These are phyloP conservation scores for Talaromyces ruber DNA, from an alignment of 495 filamentous ascomycete species.

Conservation along the genomic window DNA sequence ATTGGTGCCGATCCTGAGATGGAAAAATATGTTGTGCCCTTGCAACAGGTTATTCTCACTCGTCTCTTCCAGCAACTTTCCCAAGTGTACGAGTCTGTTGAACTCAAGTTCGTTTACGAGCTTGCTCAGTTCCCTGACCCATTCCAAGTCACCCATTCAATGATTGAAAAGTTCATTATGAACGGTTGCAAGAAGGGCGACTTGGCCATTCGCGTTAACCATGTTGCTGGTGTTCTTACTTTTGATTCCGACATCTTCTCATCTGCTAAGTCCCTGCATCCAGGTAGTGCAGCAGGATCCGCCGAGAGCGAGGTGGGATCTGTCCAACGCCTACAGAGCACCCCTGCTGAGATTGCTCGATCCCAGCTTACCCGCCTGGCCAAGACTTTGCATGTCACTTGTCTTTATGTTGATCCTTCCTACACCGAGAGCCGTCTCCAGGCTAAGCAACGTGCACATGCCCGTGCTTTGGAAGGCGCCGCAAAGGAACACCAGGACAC, in stretches of 20 bases:
- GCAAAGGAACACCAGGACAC: slow-evolving; percentile 89
- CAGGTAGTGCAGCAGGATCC: slow-evolving; percentile 77
- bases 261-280: slow-evolving; percentile 84
- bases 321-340: slow-evolving; percentile 93
- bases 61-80: slow-evolving; percentile 98
- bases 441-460: slow-evolving; percentile 71
- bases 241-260: slow-evolving; percentile 99
- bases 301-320: slow-evolving; percentile 78
- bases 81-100: slow-evolving; percentile 97
- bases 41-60: slow-evolving; percentile 97
- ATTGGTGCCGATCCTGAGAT: slow-evolving; percentile 93
- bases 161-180: slow-evolving; percentile 99
- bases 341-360: slow-evolving; percentile 94
- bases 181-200: slow-evolving; percentile 99
- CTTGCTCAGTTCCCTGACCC: slow-evolving; percentile 95
- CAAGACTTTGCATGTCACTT: slow-evolving; percentile 84
- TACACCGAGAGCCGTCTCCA: slow-evolving; percentile 72
- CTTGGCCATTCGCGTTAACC: slow-evolving; percentile 90
- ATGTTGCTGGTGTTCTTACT: slow-evolving; percentile 86
- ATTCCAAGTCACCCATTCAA: slow-evolving; percentile 83
- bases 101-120: slow-evolving; percentile 86
- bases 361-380: slow-evolving; percentile 87
- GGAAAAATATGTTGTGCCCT: slow-evolving; percentile 87
- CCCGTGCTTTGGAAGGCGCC: slow-evolving; percentile 73
- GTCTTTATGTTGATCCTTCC: slow-evolving; percentile 85